Conservation (phyloP, 1,139 yeast genomes). For the Hyphopichia fennica region DNA sequence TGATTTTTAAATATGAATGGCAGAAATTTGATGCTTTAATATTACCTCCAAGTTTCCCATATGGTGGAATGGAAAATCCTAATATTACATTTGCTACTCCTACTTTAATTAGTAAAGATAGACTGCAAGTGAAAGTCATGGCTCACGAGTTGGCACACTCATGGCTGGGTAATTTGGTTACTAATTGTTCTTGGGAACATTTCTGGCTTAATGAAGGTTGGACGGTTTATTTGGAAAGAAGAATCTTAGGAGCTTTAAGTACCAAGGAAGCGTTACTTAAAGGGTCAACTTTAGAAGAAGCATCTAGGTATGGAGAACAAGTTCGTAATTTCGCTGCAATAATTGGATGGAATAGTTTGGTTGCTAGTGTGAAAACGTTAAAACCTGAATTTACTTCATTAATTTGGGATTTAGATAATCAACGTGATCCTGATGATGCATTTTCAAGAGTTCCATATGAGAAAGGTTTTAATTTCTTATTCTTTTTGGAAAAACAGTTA, state of each 20-base stretch:
- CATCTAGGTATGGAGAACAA: conserved; percentile 60
- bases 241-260: conserved; percentile 65
- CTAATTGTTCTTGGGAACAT: conserved; percentile 90
- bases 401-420: conserved; percentile 54
- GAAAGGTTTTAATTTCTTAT: conserved; percentile 81
- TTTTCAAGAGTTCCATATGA: conserved; percentile 89
- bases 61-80: conserved; percentile 96
- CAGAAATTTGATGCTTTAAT: conserved; percentile 77
- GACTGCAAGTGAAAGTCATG: conserved; percentile 82
- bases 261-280: conserved; percentile 20
- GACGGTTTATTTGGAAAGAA: conserved; percentile 89
- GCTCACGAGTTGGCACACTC: conserved; percentile 94
- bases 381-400: conserved; percentile 23
- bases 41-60: conserved; percentile 83
- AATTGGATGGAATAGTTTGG: conserved; percentile 85
- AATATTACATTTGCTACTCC: conserved; percentile 91
- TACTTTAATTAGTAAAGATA: conserved; percentile 81
- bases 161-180: conserved; percentile 89
- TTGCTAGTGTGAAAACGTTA: conserved; percentile 63
- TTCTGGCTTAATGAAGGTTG: conserved; percentile 96
- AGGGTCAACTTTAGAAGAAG: conserved; percentile 16
- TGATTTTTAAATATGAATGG: conserved; percentile 88
- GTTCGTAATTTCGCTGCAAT: conserved; percentile 79
- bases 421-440: conserved; percentile 83
- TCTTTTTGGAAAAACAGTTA: conserved; percentile 55